A percentile compares a stretch with the other conserved stretches of the same genome.
phyloP scores from a whole-genome alignment of 2,329 filamentous ascomycete genomes.

The Phialocephala subalpina region DNA sequence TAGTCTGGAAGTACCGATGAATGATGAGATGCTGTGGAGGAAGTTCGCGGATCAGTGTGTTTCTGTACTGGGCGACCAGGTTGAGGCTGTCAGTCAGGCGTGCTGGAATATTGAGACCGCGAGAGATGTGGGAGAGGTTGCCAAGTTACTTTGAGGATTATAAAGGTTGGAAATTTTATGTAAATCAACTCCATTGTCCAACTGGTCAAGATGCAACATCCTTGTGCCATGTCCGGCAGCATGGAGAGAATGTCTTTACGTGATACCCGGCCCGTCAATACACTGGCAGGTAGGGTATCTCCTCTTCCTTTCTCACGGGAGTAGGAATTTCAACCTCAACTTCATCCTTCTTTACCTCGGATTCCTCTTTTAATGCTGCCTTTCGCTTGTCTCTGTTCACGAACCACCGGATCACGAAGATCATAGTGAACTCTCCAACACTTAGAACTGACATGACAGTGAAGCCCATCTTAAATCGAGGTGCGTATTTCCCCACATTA shows the following conservation, averaged over 20 bases:
- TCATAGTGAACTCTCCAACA: too few species aligned
- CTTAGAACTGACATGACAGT: neutral
- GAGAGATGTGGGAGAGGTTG: constrained; percentile 36
- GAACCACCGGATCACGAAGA: too few species aligned
- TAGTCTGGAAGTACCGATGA: constrained; percentile 57
- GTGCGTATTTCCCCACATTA: neutral
- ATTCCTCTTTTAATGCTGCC: too few species aligned
- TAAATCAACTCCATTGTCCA: neutral
- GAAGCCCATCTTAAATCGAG: neutral
- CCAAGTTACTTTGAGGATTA: constrained; percentile 2
- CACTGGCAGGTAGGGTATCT: too few species aligned
- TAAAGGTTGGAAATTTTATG: neutral
- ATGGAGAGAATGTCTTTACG: too few species aligned
- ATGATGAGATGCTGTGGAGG: constrained; percentile 51
- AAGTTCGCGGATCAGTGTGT: constrained; percentile 59
- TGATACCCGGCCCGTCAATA: too few species aligned
- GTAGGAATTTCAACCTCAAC: too few species aligned
- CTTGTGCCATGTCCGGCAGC: too few species aligned
- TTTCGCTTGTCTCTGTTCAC: too few species aligned
- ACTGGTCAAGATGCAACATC: too few species aligned
- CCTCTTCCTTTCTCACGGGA: too few species aligned
- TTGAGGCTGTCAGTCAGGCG: constrained; percentile 45
- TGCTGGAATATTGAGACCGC: constrained; percentile 46
- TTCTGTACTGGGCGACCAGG: constrained; percentile 50
- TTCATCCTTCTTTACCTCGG: too few species aligned